Percentiles rank a stretch among this genome's conserved stretches.
These are phyloP conservation scores for Astragalus glycyphyllos DNA, from an alignment of 306 rosid genomes.

Conservation along the genomic window DNA sequence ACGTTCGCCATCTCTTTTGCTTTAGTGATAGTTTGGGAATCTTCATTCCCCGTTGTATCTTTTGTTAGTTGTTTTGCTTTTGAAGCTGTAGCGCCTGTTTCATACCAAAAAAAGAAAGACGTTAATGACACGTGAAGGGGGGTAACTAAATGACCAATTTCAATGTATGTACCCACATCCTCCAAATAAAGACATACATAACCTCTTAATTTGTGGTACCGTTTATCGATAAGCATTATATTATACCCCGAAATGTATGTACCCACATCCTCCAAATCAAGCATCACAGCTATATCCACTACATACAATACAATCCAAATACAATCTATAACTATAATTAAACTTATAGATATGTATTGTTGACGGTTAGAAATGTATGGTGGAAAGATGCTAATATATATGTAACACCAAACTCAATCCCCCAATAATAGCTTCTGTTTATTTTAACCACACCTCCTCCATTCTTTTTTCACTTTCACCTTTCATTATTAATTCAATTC, in stretches of 20 bases:
- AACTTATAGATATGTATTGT: background rate
- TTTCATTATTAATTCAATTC: slow-evolving; percentile 18
- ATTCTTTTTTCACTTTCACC: background rate
- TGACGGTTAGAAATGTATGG: slow-evolving; percentile 55
- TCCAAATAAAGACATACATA: background rate
- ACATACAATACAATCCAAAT: background rate
- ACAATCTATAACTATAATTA: slow-evolving; percentile 22
- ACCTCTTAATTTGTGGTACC: background rate
- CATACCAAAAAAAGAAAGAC: background rate
- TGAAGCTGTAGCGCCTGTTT: too few relatives aligned
- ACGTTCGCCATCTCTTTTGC: too few relatives aligned
- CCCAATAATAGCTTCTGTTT: slow-evolving; percentile 27
- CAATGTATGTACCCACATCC: too few relatives aligned
- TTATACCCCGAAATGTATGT: background rate
- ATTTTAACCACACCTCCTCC: background rate
- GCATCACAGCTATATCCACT: background rate
- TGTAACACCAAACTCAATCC: background rate
- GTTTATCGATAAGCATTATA: background rate
- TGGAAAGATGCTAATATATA: slow-evolving; percentile 1
- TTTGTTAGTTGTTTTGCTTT: too few relatives aligned
- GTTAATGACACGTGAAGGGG: background rate
- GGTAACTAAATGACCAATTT: background rate
- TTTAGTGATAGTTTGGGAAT: too few relatives aligned
- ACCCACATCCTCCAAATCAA: slow-evolving; percentile 26
- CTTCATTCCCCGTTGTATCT: too few relatives aligned